Base-by-base conservation (phyloP, 768 basidiomycete species). In the Lactarius quietus region DNA sequence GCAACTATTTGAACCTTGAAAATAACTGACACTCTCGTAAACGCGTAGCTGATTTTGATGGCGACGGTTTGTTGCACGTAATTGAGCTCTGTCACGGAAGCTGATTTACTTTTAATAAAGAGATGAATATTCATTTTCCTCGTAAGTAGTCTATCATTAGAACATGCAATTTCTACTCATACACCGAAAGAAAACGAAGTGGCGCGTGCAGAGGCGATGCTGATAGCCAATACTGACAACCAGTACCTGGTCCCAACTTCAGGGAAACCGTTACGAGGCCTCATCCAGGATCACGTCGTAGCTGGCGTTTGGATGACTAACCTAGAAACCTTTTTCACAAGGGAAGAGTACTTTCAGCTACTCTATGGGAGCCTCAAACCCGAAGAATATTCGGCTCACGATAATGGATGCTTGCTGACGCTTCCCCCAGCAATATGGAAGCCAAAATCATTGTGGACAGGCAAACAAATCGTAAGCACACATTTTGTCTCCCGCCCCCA, bases 101-200 rank as follows among this genome's bases (percentile, higher is more conserved):
- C 64, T n/a, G 69, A 69, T 73, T 38, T 6, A 26, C 41, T 64
- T 61, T 62, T 29, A 67, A 69, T 29, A 67, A 69, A 93, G 96
- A 99, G 76, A 99, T 99, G 96, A 99, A 99, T 78, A 94, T 99
- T 57, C 97, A 99, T 79, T 99, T 99, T 71, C 95, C 97, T 71
- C 96, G 93, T 93, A 76, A 78, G 92, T 80, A 15, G 43, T 56
- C 23, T 43, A 35, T 20, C 26, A 38, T 28, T 53, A 17, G 18
- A 1, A 10, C 43, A n/a, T 48, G 29, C 58, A 33, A 14, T 39
- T 26, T 62, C 36, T 61, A 35, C 61, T 69, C 26, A 70, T 29
- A 9, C 39, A 28, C 52, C 12, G 29, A 51, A 55, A 95, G 93
- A 99, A 79, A 96, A 95, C 70, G 90, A 96, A 73, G 86, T 95